Evolutionary conservation across 345 rosid genomes (phyloP), one percentile per base, ranked within the genome.

Genomic region (Arabis alpina): DNA sequence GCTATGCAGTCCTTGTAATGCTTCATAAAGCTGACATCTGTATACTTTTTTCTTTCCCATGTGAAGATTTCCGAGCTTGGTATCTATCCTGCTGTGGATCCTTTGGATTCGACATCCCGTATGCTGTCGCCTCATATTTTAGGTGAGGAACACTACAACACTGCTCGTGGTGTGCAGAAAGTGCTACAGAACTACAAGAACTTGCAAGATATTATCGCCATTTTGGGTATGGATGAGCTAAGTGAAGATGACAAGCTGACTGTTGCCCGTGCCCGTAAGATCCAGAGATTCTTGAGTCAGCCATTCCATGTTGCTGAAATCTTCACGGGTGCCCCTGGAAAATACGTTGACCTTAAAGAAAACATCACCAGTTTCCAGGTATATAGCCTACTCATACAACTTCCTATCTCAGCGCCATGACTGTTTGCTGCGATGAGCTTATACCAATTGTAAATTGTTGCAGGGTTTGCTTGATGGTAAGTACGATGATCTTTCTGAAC

Each of bases 221-320:
- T 95, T 82, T 61, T 95, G 87, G 98, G 99, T 40, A 87, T 95
- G 98, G 99, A 94, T 79, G 99, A 95, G 86, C 98, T 95, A 7
- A 95, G 99, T 83, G 99, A 95, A 84, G 99, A 95, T 77, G 99
- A 95, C 71, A 95, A 95, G 52, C 61, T 95, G 81, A 92, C 97
- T 4, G 99, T 95, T 61, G 93, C 99, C 4, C 96, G 96, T 67
- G 99, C 99, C 45, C 98, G 98, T 65, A 95, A 92, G 79, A 95
- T 92, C 72, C 96, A 88, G 71, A 88, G 87, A 71, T 95, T 95
- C 86, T 85, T 92, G 88, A 95, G 98, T 75, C 97, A 92, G 84
- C 98, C 99, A 19, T 95, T 92, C 98, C 98, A 95, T 40, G 97
- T 95, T 13, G 98, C 99, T 19, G 99, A 95, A 74, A 97, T 95